Conservation (phyloP, 495 filamentous ascomycete genomes). For the Niebla homalea region DNA sequence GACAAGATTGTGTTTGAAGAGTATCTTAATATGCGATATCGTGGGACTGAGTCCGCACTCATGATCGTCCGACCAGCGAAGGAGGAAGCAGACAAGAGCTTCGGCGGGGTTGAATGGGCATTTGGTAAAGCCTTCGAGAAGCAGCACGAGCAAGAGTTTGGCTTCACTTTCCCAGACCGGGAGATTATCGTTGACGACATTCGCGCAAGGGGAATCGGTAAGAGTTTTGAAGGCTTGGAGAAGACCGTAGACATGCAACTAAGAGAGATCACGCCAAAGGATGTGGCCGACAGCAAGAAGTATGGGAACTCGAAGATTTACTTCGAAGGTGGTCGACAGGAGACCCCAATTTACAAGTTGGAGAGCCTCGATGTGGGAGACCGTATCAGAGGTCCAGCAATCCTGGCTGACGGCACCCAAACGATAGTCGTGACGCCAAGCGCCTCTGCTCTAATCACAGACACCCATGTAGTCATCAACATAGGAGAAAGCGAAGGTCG, state of each 20-base stretch:
- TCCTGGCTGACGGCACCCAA: slow-evolving; percentile 89
- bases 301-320: slow-evolving; percentile 29
- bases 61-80: slow-evolving; percentile 59
- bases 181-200: slow-evolving; percentile 92
- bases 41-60: slow-evolving; percentile 75
- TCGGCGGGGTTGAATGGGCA: slow-evolving; percentile 53
- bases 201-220: slow-evolving; percentile 75
- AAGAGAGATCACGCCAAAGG: slow-evolving; percentile 39
- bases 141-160: slow-evolving; percentile 89
- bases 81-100: slow-evolving; percentile 44
- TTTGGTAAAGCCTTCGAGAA: slow-evolving; percentile 73
- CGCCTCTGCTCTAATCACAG: slow-evolving; percentile 56
- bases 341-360: slow-evolving; percentile 78
- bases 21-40: slow-evolving; percentile 81
- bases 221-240: slow-evolving; percentile 65
- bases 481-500: slow-evolving; percentile 45
- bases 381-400: slow-evolving; percentile 69
- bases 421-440: slow-evolving; percentile 85
- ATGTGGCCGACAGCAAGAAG: slow-evolving; percentile 20
- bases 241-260: slow-evolving; percentile 72
- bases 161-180: slow-evolving; percentile 76
- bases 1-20: slow-evolving; percentile 67
- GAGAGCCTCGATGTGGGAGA: slow-evolving; percentile 65
- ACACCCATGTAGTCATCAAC: slow-evolving; percentile 50
- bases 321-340: slow-evolving; percentile 54